Percentiles rank a stretch among this genome's conserved stretches.
phyloP scores from a whole-genome alignment of 495 filamentous ascomycete species.

The Recurvomyces mirabilis region DNA sequence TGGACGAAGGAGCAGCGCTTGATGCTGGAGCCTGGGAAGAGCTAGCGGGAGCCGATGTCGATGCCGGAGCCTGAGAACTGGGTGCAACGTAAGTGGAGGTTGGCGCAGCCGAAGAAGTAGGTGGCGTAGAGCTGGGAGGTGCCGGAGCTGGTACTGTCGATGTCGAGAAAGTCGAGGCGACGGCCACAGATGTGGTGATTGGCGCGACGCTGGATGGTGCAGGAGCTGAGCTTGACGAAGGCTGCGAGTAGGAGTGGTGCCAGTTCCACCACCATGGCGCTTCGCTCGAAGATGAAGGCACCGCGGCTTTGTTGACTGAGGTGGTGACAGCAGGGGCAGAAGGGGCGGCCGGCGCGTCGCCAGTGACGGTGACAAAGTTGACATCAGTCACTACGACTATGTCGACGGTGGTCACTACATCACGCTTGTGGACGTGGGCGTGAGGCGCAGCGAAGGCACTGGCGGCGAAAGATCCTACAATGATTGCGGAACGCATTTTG shows the following conservation, averaged over 20 bases:
- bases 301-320: too few relatives aligned
- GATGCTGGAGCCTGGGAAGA: constrained; percentile 6
- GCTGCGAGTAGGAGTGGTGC: too few relatives aligned
- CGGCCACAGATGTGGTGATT: too few relatives aligned
- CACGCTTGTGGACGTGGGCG: too few relatives aligned
- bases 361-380: constrained; percentile 40
- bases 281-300: too few relatives aligned
- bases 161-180: too few relatives aligned
- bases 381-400: constrained; percentile 45
- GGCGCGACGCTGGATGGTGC: constrained; percentile 13
- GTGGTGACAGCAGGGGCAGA: too few relatives aligned
- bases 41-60: constrained; percentile 1
- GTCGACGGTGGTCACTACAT: too few relatives aligned
- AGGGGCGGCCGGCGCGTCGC: constrained; percentile 23
- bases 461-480: constrained; percentile 51
- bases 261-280: too few relatives aligned
- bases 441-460: constrained; percentile 48
- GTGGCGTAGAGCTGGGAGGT: constrained; percentile 6
- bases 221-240: constrained; percentile 24
- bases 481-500: constrained; percentile 55
- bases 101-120: constrained; percentile 7
- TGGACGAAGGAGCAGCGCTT: neutral
- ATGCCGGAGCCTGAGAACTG: constrained; percentile 8
- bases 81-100: constrained; percentile 8
- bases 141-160: too few relatives aligned